Base-by-base conservation (phyloP, 768 basidiomycete genomes). In the Galerina sulciceps region DNA sequence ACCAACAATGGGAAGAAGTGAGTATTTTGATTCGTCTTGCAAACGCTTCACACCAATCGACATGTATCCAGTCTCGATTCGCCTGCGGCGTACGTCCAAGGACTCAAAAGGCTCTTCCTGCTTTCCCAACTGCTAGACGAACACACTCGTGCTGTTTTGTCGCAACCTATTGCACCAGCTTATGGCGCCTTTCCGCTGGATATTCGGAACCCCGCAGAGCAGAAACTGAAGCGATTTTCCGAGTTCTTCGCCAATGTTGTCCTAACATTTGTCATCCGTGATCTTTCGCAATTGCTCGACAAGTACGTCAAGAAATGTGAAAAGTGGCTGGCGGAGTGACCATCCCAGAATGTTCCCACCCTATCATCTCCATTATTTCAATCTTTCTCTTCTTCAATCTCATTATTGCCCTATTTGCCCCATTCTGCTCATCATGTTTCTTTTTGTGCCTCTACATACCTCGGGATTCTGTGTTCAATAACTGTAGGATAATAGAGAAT, bases 261-360 rank as follows among this genome's bases (percentile, higher is more conserved):
- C 54, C 80, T 94, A 60, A 91, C 91, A 15, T 95, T 96, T 70
- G 93, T 96, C 67, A 87, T 96, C 66, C 87, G 88, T 53, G 93
- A 95, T 71, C 80, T 94, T 62, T 91, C 91, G 41, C 86, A 89
- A 67, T 75, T 96, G 49, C 79, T 96, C 60, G 94, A 96, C 79
- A 95, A 96, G 76, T 95, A 94, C 72, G 90, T 89, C 62, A 94
- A 94, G 82, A 91, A 92, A 72, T 93, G 91, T 75, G 93, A 93
- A 76, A 93, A 93, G 75, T 93, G 92, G 91, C 81, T 94, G 37
- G 90, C 87, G 37, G 93, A 95, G 70, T 94, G 79, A 80, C 47
- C 43, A 42, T 37, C 20, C 37, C 54, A n/a, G n/a, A n/a, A n/a
- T n/a, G n/a, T n/a, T n/a, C n/a, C n/a, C n/a, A n/a, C n/a, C n/a